Percentiles rank a stretch among this genome's conserved stretches.
Conservation (phyloP, 306 rosid genomes). For the Pterocarpus macrocarpus region DNA sequence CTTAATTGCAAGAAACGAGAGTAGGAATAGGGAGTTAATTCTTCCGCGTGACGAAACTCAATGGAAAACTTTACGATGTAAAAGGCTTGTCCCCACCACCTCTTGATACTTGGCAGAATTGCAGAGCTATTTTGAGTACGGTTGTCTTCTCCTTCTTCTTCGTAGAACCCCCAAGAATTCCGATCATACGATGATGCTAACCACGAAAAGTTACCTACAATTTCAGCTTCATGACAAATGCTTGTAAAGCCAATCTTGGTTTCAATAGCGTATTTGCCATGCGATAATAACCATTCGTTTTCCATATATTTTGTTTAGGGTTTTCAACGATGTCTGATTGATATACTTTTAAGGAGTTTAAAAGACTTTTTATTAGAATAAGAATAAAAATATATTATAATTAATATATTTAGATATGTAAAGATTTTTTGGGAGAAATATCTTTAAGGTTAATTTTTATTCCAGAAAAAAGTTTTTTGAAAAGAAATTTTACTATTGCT, state of each 20-base stretch:
- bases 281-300: constrained; percentile 15
- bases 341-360: too few relatives aligned
- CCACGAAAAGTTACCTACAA: constrained; percentile 33
- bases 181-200: constrained; percentile 33
- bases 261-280: constrained; percentile 23
- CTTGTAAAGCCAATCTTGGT: not conserved
- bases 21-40: constrained; percentile 43
- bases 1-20: constrained; percentile 44
- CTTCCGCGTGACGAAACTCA: constrained; percentile 29
- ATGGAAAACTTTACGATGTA: constrained; percentile 12
- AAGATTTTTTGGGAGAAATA: too few relatives aligned
- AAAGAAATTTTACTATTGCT: too few relatives aligned
- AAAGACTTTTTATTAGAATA: too few relatives aligned
- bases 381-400: too few relatives aligned
- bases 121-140: constrained; percentile 39
- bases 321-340: too few relatives aligned
- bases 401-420: too few relatives aligned
- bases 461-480: too few relatives aligned
- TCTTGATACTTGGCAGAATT: constrained; percentile 34
- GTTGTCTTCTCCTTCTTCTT: constrained; percentile 36
- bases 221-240: constrained; percentile 47
- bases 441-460: too few relatives aligned
- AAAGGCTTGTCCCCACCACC: constrained; percentile 53
- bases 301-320: not conserved
- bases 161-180: constrained; percentile 7